These are phyloP conservation scores for Pseudozyma hubeiensis DNA, from an alignment of 1,284 basidiomycete species.

Conservation along the genomic window DNA sequence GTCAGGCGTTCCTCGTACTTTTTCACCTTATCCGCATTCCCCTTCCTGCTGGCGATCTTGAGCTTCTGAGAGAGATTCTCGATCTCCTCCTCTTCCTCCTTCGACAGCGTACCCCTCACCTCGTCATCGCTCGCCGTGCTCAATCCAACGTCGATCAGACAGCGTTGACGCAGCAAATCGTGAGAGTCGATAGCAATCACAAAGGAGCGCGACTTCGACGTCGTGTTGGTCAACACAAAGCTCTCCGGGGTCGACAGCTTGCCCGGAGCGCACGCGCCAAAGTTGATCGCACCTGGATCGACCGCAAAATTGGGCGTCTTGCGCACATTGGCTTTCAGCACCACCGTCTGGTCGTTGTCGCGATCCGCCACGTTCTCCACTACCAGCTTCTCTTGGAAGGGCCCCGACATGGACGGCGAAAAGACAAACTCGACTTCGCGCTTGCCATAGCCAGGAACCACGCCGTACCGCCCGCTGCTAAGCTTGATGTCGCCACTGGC, in stretches of 20 bases:
- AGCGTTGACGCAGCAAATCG: slow-evolving; percentile 49
- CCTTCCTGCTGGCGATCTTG: slow-evolving; percentile 72
- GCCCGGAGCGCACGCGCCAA: slow-evolving; percentile 64
- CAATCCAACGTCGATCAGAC: slow-evolving; percentile 45
- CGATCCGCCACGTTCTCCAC: slow-evolving; percentile 72
- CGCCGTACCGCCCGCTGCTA: slow-evolving; percentile 71
- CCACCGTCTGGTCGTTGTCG: slow-evolving; percentile 71
- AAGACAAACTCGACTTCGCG: slow-evolving; percentile 71
- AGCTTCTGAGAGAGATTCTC: slow-evolving; percentile 72
- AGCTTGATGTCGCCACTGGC: slow-evolving; percentile 72
- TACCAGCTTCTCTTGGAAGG: slow-evolving; percentile 71
- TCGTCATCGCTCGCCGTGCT: slow-evolving; percentile 61
- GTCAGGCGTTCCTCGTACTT: slow-evolving; percentile 71
- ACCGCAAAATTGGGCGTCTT: slow-evolving; percentile 71
- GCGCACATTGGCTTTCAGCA: slow-evolving; percentile 71
- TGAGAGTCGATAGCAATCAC: slow-evolving; percentile 67
- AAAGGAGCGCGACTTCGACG: slow-evolving; percentile 70
- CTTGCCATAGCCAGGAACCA: slow-evolving; percentile 72
- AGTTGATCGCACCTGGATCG: slow-evolving; percentile 68
- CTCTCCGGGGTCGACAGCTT: slow-evolving; percentile 60
- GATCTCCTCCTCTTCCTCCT: slow-evolving; percentile 72
- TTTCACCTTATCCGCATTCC: slow-evolving; percentile 71
- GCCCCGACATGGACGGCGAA: slow-evolving; percentile 69
- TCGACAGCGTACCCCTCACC: slow-evolving; percentile 69
- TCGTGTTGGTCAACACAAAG: slow-evolving; percentile 71